A percentile compares a stretch with the other conserved stretches of the same genome.
Conservation (phyloP, 371 early-diverging fungal genomes). For the Gilbertella persicaria region DNA sequence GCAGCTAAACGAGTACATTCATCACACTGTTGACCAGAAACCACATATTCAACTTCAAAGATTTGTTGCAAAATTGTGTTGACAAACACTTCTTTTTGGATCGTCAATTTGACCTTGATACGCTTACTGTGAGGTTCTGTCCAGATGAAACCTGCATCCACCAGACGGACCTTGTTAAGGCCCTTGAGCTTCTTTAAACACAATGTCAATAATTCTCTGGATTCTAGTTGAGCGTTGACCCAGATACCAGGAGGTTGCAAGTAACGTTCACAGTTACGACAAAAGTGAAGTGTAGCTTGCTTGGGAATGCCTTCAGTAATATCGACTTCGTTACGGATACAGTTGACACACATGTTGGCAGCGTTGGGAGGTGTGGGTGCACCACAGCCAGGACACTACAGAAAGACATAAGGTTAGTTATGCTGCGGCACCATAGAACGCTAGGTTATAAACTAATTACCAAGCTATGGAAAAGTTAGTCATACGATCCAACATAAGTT, state of each 20-base stretch:
- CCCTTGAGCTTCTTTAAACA: conserved; percentile 95
- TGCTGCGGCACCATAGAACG: conserved; percentile 4
- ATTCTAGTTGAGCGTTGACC: conserved; percentile 90
- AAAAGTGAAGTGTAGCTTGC: conserved; percentile 91
- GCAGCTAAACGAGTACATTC: conserved; percentile 98
- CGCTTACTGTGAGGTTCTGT: conserved; percentile 97
- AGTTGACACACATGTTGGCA: conserved; percentile 98
- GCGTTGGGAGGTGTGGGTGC: conserved; percentile 95
- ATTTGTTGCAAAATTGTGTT: conserved; percentile 95
- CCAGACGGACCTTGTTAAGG: conserved; percentile 87
- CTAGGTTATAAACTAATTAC: conserved; percentile 17
- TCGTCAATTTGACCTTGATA: conserved; percentile 96
- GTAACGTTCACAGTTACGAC: conserved; percentile 97
- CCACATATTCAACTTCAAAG: conserved; percentile 94
- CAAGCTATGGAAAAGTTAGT: conserved; percentile 40
- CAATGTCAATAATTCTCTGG: conserved; percentile 91
- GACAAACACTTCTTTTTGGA: conserved; percentile 97
- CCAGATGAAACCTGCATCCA: conserved; percentile 99
- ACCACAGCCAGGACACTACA: conserved; percentile 97
- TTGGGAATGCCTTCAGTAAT: conserved; percentile 98
- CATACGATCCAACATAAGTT: conserved; percentile 5
- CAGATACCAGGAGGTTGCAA: conserved; percentile 95
- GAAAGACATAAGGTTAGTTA: conserved; percentile 1
- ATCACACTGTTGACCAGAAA: conserved; percentile 94
- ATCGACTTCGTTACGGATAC: conserved; percentile 95